phyloP scores from a whole-genome alignment of 768 basidiomycete genomes.

The Leccinum obscurum region DNA sequence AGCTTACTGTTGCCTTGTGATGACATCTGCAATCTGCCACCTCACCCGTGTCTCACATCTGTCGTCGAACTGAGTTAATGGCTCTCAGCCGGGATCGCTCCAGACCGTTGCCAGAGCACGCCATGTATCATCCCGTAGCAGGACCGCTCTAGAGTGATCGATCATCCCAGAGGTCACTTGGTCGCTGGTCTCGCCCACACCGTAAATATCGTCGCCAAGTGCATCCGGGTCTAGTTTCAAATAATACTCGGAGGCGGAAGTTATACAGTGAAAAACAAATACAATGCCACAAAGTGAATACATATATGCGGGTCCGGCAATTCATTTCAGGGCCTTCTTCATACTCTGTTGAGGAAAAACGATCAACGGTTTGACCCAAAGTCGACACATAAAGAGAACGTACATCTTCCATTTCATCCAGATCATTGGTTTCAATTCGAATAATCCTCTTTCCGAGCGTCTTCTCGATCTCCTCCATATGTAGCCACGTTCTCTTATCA shows the following conservation, averaged over 20 bases:
- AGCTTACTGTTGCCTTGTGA: background rate
- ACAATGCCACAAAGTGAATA: background rate
- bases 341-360: conserved; percentile 54
- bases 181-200: background rate
- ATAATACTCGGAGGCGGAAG: background rate
- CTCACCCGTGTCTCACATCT: background rate
- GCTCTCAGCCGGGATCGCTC: too few relatives aligned
- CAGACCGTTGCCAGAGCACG: too few relatives aligned
- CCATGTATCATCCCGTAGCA: too few relatives aligned
- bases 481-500: conserved; percentile 80
- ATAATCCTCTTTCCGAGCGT: conserved; percentile 76
- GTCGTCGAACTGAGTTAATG: background rate
- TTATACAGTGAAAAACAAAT: background rate
- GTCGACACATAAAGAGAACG: conserved; percentile 22
- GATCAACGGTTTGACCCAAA: background rate
- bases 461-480: conserved; percentile 89
- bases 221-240: background rate
- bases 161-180: background rate
- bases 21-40: background rate
- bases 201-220: background rate
- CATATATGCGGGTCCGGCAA: background rate
- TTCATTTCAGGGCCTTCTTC: conserved; percentile 75
- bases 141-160: background rate
- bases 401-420: conserved; percentile 95
- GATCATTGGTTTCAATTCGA: conserved; percentile 83